These are phyloP conservation scores for Peniophora sp. DNA, from an alignment of 1,284 basidiomycete species.

Conservation along the genomic window DNA sequence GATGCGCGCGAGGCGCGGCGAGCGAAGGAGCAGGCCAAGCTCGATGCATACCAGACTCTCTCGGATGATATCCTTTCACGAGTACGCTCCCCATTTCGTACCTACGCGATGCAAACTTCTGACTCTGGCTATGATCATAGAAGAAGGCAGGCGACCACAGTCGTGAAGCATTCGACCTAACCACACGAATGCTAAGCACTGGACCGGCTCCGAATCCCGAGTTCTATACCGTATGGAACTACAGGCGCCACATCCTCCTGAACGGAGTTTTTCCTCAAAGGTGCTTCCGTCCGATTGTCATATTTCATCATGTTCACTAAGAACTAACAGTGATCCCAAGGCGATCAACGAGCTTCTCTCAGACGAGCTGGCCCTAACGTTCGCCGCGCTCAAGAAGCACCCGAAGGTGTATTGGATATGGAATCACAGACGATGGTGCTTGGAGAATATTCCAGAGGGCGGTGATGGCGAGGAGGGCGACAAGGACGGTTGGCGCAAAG, in stretches of 20 bases:
- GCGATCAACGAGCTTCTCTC: slow-evolving; percentile 59
- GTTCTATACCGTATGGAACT: slow-evolving; percentile 93
- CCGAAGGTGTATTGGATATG: slow-evolving; percentile 97
- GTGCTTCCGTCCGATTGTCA: slow-evolving; percentile 28
- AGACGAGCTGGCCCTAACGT: slow-evolving; percentile 77
- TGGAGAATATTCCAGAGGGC: slow-evolving; percentile 73
- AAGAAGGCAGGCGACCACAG: slow-evolving; percentile 63
- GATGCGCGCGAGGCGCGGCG: slow-evolving; percentile 63
- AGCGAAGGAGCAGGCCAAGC: slow-evolving; percentile 64
- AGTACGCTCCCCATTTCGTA: slow-evolving; percentile 33
- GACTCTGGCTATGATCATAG: slow-evolving; percentile 30
- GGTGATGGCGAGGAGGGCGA: slow-evolving; percentile 35
- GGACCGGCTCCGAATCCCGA: slow-evolving; percentile 60
- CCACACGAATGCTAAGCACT: slow-evolving; percentile 54
- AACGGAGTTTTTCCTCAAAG: slow-evolving; percentile 63
- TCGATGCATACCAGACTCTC: slow-evolving; percentile 68
- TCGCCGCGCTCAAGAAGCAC: slow-evolving; percentile 68
- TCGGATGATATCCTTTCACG: slow-evolving; percentile 56
- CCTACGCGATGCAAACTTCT: slow-evolving; percentile 1
- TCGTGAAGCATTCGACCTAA: slow-evolving; percentile 61
- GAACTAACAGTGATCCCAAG: slow-evolving; percentile 43
- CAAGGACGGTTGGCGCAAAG: slow-evolving; percentile 58
- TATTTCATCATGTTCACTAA: neutral
- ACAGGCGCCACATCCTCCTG: slow-evolving; percentile 71
- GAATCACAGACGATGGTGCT: slow-evolving; percentile 93